Evolutionary conservation across 2,329 filamentous ascomycete genomes (phyloP), one percentile per base, ranked within the genome.

Genomic region (Tolypocladium sp.): DNA sequence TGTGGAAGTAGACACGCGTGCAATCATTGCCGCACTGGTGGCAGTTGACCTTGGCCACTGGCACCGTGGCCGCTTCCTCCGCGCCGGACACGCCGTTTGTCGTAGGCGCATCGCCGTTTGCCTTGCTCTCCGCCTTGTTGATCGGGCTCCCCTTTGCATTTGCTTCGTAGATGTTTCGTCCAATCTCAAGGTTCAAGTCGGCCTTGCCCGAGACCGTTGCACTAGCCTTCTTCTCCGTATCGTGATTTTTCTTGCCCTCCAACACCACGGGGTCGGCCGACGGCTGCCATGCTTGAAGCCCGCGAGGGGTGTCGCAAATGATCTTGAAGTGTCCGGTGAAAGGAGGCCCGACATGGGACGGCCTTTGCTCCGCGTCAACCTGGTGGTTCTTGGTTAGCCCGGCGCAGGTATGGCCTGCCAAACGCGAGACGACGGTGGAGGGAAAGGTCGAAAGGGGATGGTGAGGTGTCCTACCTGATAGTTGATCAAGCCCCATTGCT

Each of bases 401-500:
- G 20, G 9, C 10, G 17, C 10, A 35, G 20, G 4, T 35, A 35
- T 6, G 6, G 27, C 30, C 20, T 20, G 49, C 20, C 49, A n/a
- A n/a, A 7, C 8, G 30, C 49, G 49, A 25, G 27, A 35, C 4
- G 25, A 20, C 17, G 27, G 10, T 15, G 9, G 17, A 15, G 44
- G 27, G 17, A 17, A 3, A 20, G 46, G 3, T 10, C 7, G 2
- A 51, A 6, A 27, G 46, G 15, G 27, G 8, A 4, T 27, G 10
- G 20, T 13, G 25, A 13, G 30, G 20, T 17, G 15, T 25, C n/a
- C 22, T 81, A 96, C 93, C 81, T 99, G 94, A 71, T 99, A 99
- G 76, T 99, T 99, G 73, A 99, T 97, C 69, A 99, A 79, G 9
- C 94, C 94, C 94, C 94, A 99, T 73, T 97, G 93, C 77, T 99